Conservation (phyloP, 306 rosid genomes). For the Spatholobus suberectus region DNA sequence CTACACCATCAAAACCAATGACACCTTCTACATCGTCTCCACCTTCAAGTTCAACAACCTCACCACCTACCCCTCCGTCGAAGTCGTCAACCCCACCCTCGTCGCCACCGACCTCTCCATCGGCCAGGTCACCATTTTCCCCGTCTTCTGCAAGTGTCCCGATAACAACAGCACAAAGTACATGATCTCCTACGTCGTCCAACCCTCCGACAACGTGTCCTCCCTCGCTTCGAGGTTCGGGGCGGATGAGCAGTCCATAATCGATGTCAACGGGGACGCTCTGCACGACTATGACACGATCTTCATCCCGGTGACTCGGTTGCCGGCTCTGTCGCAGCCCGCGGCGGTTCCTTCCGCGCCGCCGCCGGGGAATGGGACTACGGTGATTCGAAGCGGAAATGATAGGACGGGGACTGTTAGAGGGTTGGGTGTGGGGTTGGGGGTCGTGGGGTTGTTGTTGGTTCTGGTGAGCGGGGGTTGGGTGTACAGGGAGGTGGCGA, state of each 20-base stretch:
- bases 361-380: not conserved
- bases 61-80: constrained; percentile 76
- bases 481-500: constrained; percentile 56
- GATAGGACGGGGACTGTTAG: constrained; percentile 53
- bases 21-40: constrained; percentile 68
- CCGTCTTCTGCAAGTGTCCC: constrained; percentile 88
- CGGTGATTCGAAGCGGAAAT: not conserved
- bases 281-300: constrained; percentile 56
- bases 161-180: constrained; percentile 39
- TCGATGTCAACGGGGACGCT: constrained; percentile 43
- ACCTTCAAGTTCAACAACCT: constrained; percentile 54
- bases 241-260: constrained; percentile 41
- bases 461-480: constrained; percentile 54
- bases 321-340: constrained; percentile 74
- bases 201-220: constrained; percentile 66
- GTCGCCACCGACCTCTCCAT: constrained; percentile 48
- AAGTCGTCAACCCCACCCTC: constrained; percentile 67
- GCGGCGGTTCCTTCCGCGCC: constrained; percentile 35
- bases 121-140: constrained; percentile 62
- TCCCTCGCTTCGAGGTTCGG: constrained; percentile 65
- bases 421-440: constrained; percentile 80
- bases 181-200: constrained; percentile 77
- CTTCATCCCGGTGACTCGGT: constrained; percentile 65
- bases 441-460: constrained; percentile 64
- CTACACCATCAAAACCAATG: constrained; percentile 50